These are phyloP conservation scores for Pseudonectria foliicola DNA, from an alignment of 2,329 filamentous ascomycete species.

Conservation along the genomic window DNA sequence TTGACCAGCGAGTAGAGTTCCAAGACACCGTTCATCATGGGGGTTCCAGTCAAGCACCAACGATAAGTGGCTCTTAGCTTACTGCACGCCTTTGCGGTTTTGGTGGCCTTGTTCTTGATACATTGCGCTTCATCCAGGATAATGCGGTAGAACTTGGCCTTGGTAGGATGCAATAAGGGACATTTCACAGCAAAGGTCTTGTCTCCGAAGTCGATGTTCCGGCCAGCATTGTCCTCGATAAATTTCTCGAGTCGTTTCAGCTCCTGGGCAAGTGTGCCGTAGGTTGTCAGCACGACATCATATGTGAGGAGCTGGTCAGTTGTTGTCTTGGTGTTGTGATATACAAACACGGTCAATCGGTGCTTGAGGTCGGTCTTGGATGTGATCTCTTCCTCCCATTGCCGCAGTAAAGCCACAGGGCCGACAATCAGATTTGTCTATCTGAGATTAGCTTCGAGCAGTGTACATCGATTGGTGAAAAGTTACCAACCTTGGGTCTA, in stretches of 20 bases:
- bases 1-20: slow-evolving; percentile 73
- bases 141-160: slow-evolving; percentile 66
- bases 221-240: slow-evolving; percentile 40
- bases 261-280: slow-evolving; percentile 60
- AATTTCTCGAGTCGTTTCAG: slow-evolving; percentile 57
- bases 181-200: slow-evolving; percentile 33
- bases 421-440: slow-evolving; percentile 80
- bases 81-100: slow-evolving; percentile 62
- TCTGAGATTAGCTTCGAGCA: slow-evolving; percentile 23
- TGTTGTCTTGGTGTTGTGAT: slow-evolving; percentile 62
- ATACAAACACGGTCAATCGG: slow-evolving; percentile 57
- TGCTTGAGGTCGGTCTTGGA: slow-evolving; percentile 57
- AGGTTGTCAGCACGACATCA: slow-evolving; percentile 79
- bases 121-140: slow-evolving; percentile 80
- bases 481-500: slow-evolving; percentile 25
- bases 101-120: slow-evolving; percentile 72
- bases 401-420: slow-evolving; percentile 70
- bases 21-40: slow-evolving; percentile 78
- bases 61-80: slow-evolving; percentile 60
- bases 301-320: slow-evolving; percentile 56
- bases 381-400: slow-evolving; percentile 77
- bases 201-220: slow-evolving; percentile 29
- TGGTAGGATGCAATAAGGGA: slow-evolving; percentile 52
- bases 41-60: slow-evolving; percentile 78
- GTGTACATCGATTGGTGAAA: background rate